Percentiles rank a stretch among this genome's conserved stretches.
These are phyloP conservation scores for Trametes cingulata DNA, from an alignment of 768 basidiomycete genomes.

Conservation along the genomic window DNA sequence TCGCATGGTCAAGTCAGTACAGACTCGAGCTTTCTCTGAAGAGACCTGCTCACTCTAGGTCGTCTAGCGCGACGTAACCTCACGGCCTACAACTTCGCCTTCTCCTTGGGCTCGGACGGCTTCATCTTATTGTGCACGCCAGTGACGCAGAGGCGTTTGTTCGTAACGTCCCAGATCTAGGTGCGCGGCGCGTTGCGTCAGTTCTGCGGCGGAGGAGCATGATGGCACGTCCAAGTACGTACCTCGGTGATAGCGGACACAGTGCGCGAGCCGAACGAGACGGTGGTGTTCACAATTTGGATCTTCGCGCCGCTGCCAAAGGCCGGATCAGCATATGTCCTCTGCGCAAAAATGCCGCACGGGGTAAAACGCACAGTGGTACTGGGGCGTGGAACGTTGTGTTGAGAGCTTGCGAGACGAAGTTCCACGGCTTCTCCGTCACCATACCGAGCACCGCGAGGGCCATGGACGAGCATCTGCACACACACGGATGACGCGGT, in stretches of 20 bases:
- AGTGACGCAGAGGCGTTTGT: slow-evolving; percentile 17
- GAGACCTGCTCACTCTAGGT: no score
- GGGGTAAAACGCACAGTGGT: slow-evolving; percentile 1
- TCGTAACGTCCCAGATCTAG: slow-evolving; percentile 26
- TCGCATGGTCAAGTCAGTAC: no score
- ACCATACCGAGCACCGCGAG: slow-evolving; percentile 15
- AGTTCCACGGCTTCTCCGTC: slow-evolving; percentile 7
- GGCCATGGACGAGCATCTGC: slow-evolving; percentile 22
- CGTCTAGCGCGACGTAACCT: no score
- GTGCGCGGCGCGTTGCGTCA: not conserved
- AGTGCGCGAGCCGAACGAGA: slow-evolving; percentile 16
- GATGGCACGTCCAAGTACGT: not conserved
- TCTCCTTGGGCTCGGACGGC: slow-evolving; percentile 4
- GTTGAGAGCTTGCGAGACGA: slow-evolving; percentile 23
- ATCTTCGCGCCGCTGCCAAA: slow-evolving; percentile 19
- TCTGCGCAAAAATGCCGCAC: not conserved
- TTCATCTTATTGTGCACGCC: slow-evolving; percentile 25
- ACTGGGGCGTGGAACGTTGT: slow-evolving; percentile 23
- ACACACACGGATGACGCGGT: not conserved
- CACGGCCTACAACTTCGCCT: not conserved
- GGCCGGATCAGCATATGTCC: not conserved
- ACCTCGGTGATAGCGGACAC: slow-evolving; percentile 23
- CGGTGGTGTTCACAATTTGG: slow-evolving; percentile 17
- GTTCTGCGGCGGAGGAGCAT: not conserved
- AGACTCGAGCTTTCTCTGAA: no score